Percentiles rank a stretch among this genome's conserved stretches.
These are phyloP conservation scores for Leccinum broughii DNA, from an alignment of 768 basidiomycete genomes.

Conservation along the genomic window DNA sequence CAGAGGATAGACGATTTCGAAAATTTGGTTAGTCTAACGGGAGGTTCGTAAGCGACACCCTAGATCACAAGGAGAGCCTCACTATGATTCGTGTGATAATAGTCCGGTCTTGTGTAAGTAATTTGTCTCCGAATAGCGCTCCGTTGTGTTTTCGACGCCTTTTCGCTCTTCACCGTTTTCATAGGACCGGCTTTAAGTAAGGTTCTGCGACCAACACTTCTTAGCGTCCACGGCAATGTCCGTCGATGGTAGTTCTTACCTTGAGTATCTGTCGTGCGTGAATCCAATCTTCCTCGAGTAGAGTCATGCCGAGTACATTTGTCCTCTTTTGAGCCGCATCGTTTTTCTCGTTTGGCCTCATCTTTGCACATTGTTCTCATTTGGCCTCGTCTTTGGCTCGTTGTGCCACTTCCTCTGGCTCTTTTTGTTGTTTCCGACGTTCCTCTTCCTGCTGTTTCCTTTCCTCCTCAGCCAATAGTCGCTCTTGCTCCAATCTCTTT, in stretches of 20 bases:
- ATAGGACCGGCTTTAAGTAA: conserved; percentile 62
- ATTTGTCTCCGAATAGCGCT: conserved; percentile 72
- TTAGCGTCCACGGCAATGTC: conserved; percentile 26
- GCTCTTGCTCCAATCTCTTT: conserved; percentile 50
- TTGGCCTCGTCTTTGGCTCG: conserved; percentile 37
- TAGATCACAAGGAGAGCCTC: conserved; percentile 31
- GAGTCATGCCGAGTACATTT: conserved; percentile 50
- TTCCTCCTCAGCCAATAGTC: conserved; percentile 43
- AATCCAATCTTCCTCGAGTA: conserved; percentile 65
- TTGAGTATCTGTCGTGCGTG: conserved; percentile 52
- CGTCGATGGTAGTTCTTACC: conserved; percentile 39
- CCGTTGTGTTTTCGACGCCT: conserved; percentile 59
- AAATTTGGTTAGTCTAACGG: conserved; percentile 41
- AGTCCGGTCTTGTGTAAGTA: conserved; percentile 68
- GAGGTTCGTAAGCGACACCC: conserved; percentile 10
- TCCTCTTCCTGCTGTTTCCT: conserved; percentile 43
- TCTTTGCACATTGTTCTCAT: conserved; percentile 28
- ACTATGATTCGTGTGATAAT: conserved; percentile 63
- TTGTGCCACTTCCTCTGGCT: conserved; percentile 30
- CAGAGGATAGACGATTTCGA: conserved; percentile 40
- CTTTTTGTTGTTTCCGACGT: conserved; percentile 33
- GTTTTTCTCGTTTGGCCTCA: conserved; percentile 27
- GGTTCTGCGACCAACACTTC: conserved; percentile 39
- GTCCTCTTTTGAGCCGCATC: conserved; percentile 40
- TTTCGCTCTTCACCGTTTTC: conserved; percentile 60